Conservation (phyloP, 2,329 filamentous ascomycete species). For the Sporothrix sp. region DNA sequence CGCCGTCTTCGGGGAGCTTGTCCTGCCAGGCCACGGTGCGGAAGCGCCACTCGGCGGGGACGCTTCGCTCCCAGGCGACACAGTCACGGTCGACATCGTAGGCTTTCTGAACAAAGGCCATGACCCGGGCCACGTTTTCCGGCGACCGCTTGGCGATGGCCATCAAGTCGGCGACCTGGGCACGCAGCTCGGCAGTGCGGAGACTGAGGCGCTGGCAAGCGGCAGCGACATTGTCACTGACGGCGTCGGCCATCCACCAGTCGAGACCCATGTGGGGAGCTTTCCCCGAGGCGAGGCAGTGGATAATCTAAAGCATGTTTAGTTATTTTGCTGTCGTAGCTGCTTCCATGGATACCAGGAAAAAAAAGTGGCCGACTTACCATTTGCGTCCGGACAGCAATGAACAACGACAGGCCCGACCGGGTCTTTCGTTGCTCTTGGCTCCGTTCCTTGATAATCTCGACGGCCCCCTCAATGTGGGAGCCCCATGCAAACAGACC, state of each 20-base stretch:
- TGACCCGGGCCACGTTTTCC: conserved; percentile 41
- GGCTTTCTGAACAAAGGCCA: conserved; percentile 41
- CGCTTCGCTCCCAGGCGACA: conserved; percentile 38
- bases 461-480: conserved; percentile 54
- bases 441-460: conserved; percentile 48
- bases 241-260: conserved; percentile 49
- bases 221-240: conserved; percentile 38
- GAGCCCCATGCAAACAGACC: conserved; percentile 51
- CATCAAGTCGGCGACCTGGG: conserved; percentile 43
- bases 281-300: conserved; percentile 44
- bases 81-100: conserved; percentile 44
- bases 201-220: conserved; percentile 44
- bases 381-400: conserved; percentile 52
- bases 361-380: no score
- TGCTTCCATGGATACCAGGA: no score
- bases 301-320: conserved; percentile 40
- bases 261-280: conserved; percentile 43
- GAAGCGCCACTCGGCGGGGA: conserved; percentile 42
- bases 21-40: conserved; percentile 49
- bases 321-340: no score
- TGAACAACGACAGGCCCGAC: conserved; percentile 45
- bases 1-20: conserved; percentile 39
- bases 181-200: conserved; percentile 44
- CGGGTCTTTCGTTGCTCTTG: conserved; percentile 44
- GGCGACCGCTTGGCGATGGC: conserved; percentile 33